Conservation (phyloP, 495 filamentous ascomycete genomes). For the Tuber borchii region DNA sequence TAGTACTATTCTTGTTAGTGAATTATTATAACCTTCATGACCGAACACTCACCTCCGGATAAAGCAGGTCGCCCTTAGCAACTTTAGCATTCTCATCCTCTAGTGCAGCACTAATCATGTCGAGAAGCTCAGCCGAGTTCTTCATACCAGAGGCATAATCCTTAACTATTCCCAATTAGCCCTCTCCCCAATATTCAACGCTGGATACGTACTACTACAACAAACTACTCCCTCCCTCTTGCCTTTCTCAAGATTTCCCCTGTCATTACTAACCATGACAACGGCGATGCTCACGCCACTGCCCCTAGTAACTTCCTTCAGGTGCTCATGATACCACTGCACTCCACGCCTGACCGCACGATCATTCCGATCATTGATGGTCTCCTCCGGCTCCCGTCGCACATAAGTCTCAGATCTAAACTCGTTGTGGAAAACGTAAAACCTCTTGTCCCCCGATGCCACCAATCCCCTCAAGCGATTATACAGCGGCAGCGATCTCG, state of each 20-base stretch:
- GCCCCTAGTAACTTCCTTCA: constrained; percentile 50
- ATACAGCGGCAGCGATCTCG: constrained; percentile 88
- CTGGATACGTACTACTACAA: constrained; percentile 37
- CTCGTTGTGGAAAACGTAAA: constrained; percentile 98
- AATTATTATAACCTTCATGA: background rate
- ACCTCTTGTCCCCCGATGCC: constrained; percentile 90
- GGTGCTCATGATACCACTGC: constrained; percentile 80
- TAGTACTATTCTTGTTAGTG: constrained; percentile 54
- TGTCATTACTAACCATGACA: constrained; percentile 91
- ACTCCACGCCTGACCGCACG: constrained; percentile 79
- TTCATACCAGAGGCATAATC: constrained; percentile 79
- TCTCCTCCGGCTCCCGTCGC: constrained; percentile 64
- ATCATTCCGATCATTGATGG: constrained; percentile 95
- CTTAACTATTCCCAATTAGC: constrained; percentile 47
- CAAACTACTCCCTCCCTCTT: constrained; percentile 61
- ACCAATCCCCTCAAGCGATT: constrained; percentile 83
- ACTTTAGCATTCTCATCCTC: constrained; percentile 60
- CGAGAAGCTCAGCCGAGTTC: constrained; percentile 75
- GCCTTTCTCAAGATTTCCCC: constrained; percentile 75
- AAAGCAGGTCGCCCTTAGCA: constrained; percentile 61
- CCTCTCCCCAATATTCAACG: constrained; percentile 11
- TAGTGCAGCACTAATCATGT: constrained; percentile 79
- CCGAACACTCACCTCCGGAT: constrained; percentile 47
- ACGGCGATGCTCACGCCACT: constrained; percentile 57
- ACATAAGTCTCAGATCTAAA: constrained; percentile 90